phyloP scores from a whole-genome alignment of 305 asterid species.

The Nicotiana rustica region DNA sequence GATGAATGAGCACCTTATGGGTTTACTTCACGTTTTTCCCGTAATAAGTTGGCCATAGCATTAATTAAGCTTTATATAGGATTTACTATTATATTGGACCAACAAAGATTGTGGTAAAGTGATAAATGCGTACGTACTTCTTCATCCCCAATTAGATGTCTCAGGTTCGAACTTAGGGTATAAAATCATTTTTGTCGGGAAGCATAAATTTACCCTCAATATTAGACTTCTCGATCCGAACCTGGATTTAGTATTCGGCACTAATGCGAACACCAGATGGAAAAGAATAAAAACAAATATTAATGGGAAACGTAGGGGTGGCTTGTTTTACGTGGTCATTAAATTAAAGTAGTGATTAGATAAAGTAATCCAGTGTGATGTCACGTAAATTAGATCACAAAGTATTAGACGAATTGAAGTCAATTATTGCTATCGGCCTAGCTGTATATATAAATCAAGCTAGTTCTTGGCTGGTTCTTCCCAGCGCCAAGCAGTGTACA shows the following conservation, averaged over 20 bases:
- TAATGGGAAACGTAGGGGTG: conserved; percentile 20
- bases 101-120: too few species aligned
- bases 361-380: conserved; percentile 30
- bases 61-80: background rate
- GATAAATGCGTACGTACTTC: too few species aligned
- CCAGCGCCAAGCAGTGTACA: background rate
- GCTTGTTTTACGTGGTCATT: conserved; percentile 35
- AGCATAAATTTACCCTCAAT: too few species aligned
- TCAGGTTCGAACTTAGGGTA: too few species aligned
- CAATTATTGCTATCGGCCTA: background rate
- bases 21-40: background rate
- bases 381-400: conserved; percentile 6
- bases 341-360: conserved; percentile 32
- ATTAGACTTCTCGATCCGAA: too few species aligned
- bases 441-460: background rate
- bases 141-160: too few species aligned
- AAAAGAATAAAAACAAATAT: too few species aligned
- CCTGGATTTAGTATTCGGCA: accelerated
- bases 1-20: conserved; percentile 15
- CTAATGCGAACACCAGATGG: too few species aligned
- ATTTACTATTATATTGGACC: background rate
- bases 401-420: background rate
- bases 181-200: too few species aligned
- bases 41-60: background rate
- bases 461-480: conserved; percentile 2